phyloP scores from a whole-genome alignment of 306 rosid genomes.

The Rosa lucieae region DNA sequence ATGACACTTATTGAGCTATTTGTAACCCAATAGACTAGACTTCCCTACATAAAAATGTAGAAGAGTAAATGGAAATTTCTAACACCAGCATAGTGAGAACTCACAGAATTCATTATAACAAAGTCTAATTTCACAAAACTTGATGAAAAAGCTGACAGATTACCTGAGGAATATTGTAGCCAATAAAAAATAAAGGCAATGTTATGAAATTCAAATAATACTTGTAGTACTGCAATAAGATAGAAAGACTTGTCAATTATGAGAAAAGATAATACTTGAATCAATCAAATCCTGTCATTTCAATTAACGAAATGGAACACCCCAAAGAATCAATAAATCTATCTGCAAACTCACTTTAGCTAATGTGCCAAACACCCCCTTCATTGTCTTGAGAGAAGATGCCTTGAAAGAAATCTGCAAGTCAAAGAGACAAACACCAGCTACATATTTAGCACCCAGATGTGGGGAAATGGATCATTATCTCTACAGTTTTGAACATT shows the following conservation, averaged over 20 bases:
- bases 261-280: background rate
- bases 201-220: slow-evolving; percentile 62
- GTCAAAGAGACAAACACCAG: slow-evolving; percentile 34
- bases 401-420: slow-evolving; percentile 58
- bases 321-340: background rate
- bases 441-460: slow-evolving; percentile 5
- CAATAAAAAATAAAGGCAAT: slow-evolving; percentile 43
- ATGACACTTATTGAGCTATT: slow-evolving; percentile 61
- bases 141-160: slow-evolving; percentile 17
- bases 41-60: slow-evolving; percentile 63
- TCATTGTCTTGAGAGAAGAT: slow-evolving; percentile 46
- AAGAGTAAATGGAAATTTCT: background rate
- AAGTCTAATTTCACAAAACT: slow-evolving; percentile 18
- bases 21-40: slow-evolving; percentile 84
- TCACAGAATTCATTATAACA: slow-evolving; percentile 13
- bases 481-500: background rate
- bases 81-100: slow-evolving; percentile 7
- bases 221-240: slow-evolving; percentile 69
- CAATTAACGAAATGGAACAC: background rate
- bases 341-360: slow-evolving; percentile 52
- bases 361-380: slow-evolving; percentile 38
- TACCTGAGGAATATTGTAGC: slow-evolving; percentile 87
- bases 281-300: background rate
- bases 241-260: slow-evolving; percentile 25
- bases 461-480: background rate